A percentile compares a stretch with the other conserved stretches of the same genome.
These are phyloP conservation scores for Juncus effusus DNA, from an alignment of 176 grass and related monocot species.

Conservation along the genomic window DNA sequence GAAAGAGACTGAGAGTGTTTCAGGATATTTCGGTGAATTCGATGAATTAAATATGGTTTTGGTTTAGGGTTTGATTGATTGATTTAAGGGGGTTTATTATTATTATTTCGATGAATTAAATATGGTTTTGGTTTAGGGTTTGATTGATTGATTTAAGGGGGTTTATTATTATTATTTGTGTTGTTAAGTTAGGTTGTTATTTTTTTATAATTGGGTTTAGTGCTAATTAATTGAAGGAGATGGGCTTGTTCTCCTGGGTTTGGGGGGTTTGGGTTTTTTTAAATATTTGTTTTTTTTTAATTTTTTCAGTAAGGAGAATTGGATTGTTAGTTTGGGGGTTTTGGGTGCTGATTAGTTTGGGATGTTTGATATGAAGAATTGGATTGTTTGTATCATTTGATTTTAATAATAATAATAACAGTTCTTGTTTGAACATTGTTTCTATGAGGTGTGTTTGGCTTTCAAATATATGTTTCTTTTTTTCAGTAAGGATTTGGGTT, in stretches of 20 bases:
- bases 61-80: slow-evolving; percentile 1
- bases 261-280: not conserved
- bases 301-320: slow-evolving; percentile 11
- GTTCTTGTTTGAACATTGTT: not conserved
- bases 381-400: not conserved
- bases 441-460: no score
- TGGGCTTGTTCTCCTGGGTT: slow-evolving; percentile 78
- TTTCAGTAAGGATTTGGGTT: no score
- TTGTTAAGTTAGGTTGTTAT: not conserved
- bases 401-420: not conserved
- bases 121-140: not conserved
- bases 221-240: slow-evolving; percentile 47
- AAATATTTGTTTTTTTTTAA: slow-evolving; percentile 10
- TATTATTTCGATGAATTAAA: slow-evolving; percentile 22
- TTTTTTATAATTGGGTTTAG: no score
- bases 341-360: slow-evolving; percentile 2
- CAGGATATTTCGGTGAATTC: slow-evolving; percentile 71
- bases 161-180: not conserved
- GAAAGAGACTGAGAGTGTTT: slow-evolving; percentile 91
- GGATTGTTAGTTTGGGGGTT: slow-evolving; percentile 7
- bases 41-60: slow-evolving; percentile 1
- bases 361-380: slow-evolving; percentile 10
- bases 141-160: not conserved
- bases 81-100: slow-evolving; percentile 11
- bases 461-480: no score